These are phyloP conservation scores for Cercospora sp. DNA, from an alignment of 2,329 filamentous ascomycete species.

Conservation along the genomic window DNA sequence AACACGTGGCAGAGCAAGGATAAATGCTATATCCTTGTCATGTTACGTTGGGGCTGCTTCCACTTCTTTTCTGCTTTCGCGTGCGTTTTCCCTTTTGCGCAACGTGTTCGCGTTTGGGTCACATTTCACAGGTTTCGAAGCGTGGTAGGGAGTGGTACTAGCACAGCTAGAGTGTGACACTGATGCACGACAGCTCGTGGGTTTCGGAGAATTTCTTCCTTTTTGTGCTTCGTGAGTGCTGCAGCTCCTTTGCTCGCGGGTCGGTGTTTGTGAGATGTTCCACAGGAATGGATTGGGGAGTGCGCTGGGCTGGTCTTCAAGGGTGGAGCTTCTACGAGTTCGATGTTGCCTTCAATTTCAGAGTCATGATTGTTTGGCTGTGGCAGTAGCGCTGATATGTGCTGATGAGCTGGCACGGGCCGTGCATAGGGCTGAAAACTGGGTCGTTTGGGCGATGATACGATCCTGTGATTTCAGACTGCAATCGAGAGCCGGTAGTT, in stretches of 20 bases:
- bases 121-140: slow-evolving; percentile 3
- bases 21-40: background rate
- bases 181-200: slow-evolving; percentile 3
- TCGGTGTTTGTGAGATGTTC: background rate
- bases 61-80: background rate
- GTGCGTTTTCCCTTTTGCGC: background rate
- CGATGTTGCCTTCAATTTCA: background rate
- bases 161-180: background rate
- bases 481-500: background rate
- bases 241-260: background rate
- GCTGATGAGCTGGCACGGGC: background rate
- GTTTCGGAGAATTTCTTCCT: slow-evolving; percentile 7
- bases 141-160: background rate
- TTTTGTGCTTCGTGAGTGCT: background rate
- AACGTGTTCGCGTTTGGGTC: background rate
- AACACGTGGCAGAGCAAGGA: slow-evolving; percentile 1
- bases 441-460: background rate
- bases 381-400: background rate
- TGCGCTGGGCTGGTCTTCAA: background rate
- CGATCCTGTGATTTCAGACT: background rate
- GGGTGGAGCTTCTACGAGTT: background rate
- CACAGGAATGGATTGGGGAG: background rate
- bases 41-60: background rate
- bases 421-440: background rate
- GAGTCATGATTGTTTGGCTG: background rate